Evolutionary conservation across 2,329 filamentous ascomycete genomes (phyloP).

Genomic region (Penicillium sp.): DNA sequence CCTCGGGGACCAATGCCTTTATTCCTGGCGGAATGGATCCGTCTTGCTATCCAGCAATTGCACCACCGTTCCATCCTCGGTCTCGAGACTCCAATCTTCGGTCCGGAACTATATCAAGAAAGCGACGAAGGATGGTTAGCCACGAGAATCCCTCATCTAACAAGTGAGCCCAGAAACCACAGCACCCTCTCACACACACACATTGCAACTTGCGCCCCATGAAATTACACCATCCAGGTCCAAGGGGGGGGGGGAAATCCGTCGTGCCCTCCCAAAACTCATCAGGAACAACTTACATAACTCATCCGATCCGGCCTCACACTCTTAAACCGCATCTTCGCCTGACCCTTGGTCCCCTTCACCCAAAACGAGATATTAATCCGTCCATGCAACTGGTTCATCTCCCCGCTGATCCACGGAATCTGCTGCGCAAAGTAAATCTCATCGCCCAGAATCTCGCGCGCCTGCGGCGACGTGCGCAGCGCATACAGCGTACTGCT

Average conservation of each 20-base stretch:
- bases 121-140: no score
- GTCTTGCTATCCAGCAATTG: constrained; percentile 65
- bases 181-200: not conserved
- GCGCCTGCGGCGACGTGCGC: constrained; percentile 68
- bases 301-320: constrained; percentile 60
- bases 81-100: constrained; percentile 79
- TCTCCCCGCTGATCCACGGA: constrained; percentile 76
- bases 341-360: constrained; percentile 65
- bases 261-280: no score
- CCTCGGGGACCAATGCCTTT: constrained; percentile 18
- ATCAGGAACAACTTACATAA: constrained; percentile 40
- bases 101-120: constrained; percentile 63
- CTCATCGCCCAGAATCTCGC: constrained; percentile 76
- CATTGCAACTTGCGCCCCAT: not conserved
- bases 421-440: constrained; percentile 74
- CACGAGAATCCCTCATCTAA: no score
- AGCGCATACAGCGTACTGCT: constrained; percentile 85
- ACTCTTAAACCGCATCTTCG: constrained; percentile 75
- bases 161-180: not conserved
- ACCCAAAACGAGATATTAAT: constrained; percentile 87
- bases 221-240: no score
- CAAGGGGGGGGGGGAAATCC: no score
- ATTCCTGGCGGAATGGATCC: constrained; percentile 58
- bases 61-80: constrained; percentile 59
- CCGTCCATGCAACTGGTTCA: constrained; percentile 87